Percentiles rank a stretch among this genome's conserved stretches.
Conservation (phyloP, 164 flowering plant species). For the Akebia trifoliata region DNA sequence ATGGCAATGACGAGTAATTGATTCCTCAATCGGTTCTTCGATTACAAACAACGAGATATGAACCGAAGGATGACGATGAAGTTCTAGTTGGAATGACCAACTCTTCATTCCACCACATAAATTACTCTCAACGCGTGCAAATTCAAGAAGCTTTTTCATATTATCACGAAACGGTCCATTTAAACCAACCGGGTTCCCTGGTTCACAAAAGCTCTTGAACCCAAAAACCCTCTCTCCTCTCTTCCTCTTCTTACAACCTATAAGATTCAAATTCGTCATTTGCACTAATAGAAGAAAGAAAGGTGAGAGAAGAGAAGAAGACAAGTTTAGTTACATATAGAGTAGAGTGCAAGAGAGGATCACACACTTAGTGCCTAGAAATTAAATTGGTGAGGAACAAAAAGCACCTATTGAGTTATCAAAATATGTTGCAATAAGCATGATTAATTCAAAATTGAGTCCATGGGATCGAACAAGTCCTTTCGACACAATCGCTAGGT, state of each 20-base stretch:
- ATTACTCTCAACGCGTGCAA: conserved; percentile 43
- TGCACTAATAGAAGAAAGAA: background rate
- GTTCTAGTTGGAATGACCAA: conserved; percentile 89
- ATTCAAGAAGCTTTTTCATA: conserved; percentile 55
- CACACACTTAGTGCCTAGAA: conserved; percentile 56
- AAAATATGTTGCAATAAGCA: conserved; percentile 26
- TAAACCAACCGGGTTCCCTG: conserved; percentile 62
- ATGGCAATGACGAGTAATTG: conserved; percentile 48
- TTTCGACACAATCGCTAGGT: conserved; percentile 16
- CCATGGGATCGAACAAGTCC: background rate
- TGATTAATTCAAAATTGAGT: conserved; percentile 21
- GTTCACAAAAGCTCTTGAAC: conserved; percentile 68
- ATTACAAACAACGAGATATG: conserved; percentile 55
- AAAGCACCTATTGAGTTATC: conserved; percentile 16
- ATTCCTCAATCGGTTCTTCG: conserved; percentile 57
- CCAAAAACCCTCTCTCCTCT: conserved; percentile 56
- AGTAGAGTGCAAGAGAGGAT: conserved; percentile 21
- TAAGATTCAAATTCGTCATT: conserved; percentile 37
- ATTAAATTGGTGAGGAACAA: conserved; percentile 42
- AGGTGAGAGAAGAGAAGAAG: background rate
- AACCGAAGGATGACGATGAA: conserved; percentile 53
- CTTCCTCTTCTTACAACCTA: conserved; percentile 64
- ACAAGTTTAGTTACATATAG: conserved; percentile 11
- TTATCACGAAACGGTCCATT: conserved; percentile 58
- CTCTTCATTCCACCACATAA: conserved; percentile 29